Evolutionary conservation across 2,329 filamentous ascomycete species (phyloP), one percentile per base, ranked within the genome.

Genomic region (Proliferodiscus dingleyae): DNA sequence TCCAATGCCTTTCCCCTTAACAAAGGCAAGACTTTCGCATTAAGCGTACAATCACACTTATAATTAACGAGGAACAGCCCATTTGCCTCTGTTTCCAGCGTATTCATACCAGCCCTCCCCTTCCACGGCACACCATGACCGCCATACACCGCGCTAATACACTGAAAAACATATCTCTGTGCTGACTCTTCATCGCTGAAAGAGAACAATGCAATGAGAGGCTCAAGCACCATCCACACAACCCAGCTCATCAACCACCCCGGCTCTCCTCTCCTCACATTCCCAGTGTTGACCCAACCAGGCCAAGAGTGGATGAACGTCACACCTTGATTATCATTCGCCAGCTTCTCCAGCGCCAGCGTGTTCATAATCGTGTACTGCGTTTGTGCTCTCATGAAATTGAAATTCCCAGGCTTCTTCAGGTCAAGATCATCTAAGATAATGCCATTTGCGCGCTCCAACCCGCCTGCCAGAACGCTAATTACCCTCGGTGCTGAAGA

Each of bases 281-380:
- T 49, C 46, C 32, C 47, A 26, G 37, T 51, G 44, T 40, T 45
- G 28, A 41, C 41, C 19, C 5, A 30, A 2, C 67, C 64, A 1
- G 67, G 67, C 36, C 56, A 66, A 19, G 55, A 54, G 46, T 69
- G 66, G 3, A 69, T 46, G 42, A 68, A 68, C 1, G 55, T 61
- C 15, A 69, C 57, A 16, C 64, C 59, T 0, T 72, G 72, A 30
- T 74, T 68, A 2, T 53, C 49, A 3, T 61, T 57, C 0, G 73
- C 69, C 5, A 80, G 56, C 11, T 71, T 65, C 38, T 75, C 73
- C 24, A 72, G 56, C 0, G 63, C 59, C 0, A 78, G 61, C 8
- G 72, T 73, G 43, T 69, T 70, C 62, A 78, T 73, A 21, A 70
- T 68, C 41, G 66, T 66, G 4, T 70, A 58, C 29, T 78, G 72